Evolutionary conservation across 129 eudicot genomes (phyloP).

Genomic region (Erigeron canadensis): DNA sequence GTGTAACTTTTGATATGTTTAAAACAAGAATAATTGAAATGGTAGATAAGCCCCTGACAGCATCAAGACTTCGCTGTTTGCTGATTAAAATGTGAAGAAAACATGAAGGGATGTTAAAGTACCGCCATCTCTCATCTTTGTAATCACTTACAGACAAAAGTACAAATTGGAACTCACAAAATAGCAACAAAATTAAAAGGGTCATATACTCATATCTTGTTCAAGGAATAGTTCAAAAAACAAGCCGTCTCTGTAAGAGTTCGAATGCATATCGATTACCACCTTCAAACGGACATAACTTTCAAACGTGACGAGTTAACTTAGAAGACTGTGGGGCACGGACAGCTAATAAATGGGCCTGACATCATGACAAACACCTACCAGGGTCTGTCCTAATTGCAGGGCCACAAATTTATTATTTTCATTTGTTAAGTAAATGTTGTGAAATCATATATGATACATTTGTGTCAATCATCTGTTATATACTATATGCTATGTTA

Average conservation of each 20-base stretch:
- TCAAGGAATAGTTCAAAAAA: background rate
- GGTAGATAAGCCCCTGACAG: background rate
- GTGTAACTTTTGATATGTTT: too few species aligned
- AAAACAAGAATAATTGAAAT: constrained; percentile 3
- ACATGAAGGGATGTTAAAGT: constrained; percentile 11
- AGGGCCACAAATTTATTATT: too few species aligned
- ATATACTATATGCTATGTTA: background rate
- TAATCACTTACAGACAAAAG: background rate
- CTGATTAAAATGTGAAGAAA: background rate
- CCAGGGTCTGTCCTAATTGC: too few species aligned
- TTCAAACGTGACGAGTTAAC: too few species aligned
- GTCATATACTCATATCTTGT: too few species aligned
- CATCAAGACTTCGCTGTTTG: background rate
- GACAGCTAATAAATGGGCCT: too few species aligned
- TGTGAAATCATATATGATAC: background rate
- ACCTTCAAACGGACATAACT: too few species aligned
- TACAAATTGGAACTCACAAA: background rate
- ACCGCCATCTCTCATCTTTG: background rate
- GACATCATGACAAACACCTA: too few species aligned
- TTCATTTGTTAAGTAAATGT: too few species aligned
- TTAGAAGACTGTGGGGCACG: background rate
- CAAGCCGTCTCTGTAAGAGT: background rate
- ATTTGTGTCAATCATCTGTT: background rate
- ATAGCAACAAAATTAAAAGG: background rate
- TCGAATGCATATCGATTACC: background rate